Base-by-base conservation (phyloP, 139 green algal genomes). In the Asterochloris sp. region DNA sequence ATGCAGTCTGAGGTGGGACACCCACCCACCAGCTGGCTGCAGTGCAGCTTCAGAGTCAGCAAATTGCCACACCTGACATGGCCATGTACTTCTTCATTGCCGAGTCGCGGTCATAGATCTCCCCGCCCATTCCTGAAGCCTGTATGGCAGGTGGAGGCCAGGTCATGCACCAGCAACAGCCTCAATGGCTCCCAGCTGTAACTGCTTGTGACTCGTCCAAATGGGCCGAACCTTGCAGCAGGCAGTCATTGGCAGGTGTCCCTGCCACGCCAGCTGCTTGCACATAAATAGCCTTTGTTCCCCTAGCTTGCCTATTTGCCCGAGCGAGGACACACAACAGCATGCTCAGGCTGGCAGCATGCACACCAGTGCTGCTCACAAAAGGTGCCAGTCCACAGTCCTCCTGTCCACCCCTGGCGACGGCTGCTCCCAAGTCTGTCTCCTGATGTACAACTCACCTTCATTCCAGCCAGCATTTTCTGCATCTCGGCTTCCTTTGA, bases 81-180 rank as follows among this genome's bases (percentile, higher is more conserved):
- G 61, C 38, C 38, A 86, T 83, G 21, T 89, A 86, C 78, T 89
- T 86, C 23, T 87, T 77, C 86, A 91, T 89, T 47, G 91, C 66
- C 10, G 87, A 83, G 6, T 96, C 92, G 54, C 88, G 73, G 79
- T 86, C 86, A 85, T 91, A 96, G 76, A 96, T 84, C 68, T 88
- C 84, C 11, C 93, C 93, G 11, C 80, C 82, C 71, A 96, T 79
- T 13, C 93, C 93, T 60, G 81, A 71, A 13, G 91, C 86, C 85
- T 90, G 88, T 88, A 92, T 9, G 29, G 38, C 38, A 54, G 38
- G 38, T 54, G 38, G 6, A 6, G 38, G 38, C 38, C 38, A 54
- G 38, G 38, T 54, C 38, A 54, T 54, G 38, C 38, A 54, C 38
- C 38, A 54, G 38, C 38, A 6, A 54, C 38, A 54, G 38, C 38